A percentile compares a stretch with the other conserved stretches of the same genome.
phyloP scores from a whole-genome alignment of 169 alveolate genomes.

The Eimeria tenella region DNA sequence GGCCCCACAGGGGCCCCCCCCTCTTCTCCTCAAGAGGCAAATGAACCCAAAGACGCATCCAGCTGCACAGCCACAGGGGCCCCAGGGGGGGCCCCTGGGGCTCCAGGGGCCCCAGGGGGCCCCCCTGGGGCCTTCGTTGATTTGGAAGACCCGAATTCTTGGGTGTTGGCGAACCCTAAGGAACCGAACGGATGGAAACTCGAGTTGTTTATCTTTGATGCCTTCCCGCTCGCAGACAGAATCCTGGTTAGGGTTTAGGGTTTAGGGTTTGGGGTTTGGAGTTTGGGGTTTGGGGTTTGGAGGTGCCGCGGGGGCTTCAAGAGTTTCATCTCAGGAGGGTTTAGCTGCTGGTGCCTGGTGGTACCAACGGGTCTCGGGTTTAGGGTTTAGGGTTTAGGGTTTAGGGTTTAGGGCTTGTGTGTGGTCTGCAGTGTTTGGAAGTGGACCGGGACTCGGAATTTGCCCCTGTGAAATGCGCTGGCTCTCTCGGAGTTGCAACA shows the following conservation, averaged over 20 bases:
- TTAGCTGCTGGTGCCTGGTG: too few relatives aligned
- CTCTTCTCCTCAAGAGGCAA: neutral
- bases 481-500: neutral
- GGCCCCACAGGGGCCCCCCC: too few relatives aligned
- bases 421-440: conserved; percentile 11
- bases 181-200: conserved; percentile 32
- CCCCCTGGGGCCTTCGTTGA: neutral
- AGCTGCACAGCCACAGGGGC: conserved; percentile 12
- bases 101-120: neutral
- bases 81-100: neutral
- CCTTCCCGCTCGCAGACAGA: conserved; percentile 33
- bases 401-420: neutral
- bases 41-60: neutral
- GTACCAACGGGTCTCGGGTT: neutral
- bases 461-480: conserved; percentile 13
- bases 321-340: too few relatives aligned
- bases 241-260: conserved; percentile 44
- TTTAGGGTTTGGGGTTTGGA: neutral
- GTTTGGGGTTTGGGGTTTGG: neutral
- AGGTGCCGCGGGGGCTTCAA: too few relatives aligned
- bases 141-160: neutral
- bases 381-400: too few relatives aligned
- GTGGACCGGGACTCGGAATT: conserved; percentile 15
- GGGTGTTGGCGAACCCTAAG: neutral
- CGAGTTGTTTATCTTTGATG: conserved; percentile 64